Base-by-base conservation (phyloP, 306 rosid genomes). In the Medicago arabica region DNA sequence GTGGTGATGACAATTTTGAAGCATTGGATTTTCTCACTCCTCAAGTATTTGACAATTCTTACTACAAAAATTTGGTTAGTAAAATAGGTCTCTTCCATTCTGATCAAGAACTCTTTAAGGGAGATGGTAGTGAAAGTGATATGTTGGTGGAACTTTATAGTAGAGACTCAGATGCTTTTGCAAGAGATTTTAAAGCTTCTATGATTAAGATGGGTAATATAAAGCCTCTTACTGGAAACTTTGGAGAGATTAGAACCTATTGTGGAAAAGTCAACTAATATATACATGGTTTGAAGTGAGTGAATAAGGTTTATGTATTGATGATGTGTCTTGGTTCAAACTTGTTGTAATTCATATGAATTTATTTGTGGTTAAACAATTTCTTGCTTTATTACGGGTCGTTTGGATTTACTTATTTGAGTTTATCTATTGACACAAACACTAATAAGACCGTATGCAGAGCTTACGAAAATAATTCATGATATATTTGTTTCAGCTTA, bases 141-240 rank as follows among this genome's bases (percentile, higher is more conserved):
- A 23, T 6, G 5, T 57, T 80, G 71, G 87, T 84, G 60, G 9
- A 40, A 64, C 71, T 36, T 0, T 80, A 84, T 14, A 79, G 86
- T 39, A 7, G 28, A 1, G 16, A 79, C 6, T 51, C 69, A 0
- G 1, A 2, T 41, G 69, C 78, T 50, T 82, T 82, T 77, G 82
- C 86, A 3, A 80, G 17, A 43, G 84, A 77, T 25, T 85, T 85
- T 21, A 66, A 62, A 31, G 68, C 28, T 67, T 82, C 86, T 5
- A 79, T 85, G 80, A 68, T 85, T 51, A 85, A 85, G 59, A 82
- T 85, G 88, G 86, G 88, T 12, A 82, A 82, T 40, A 15, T 80
- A 4, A 76, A 65, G 53, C 78, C 81, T 23, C 77, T 79, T 6
- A 75, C 75, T 2, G 75, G 88, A 5, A 36, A 44, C 1, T 7